A percentile compares a stretch with the other conserved stretches of the same genome.
Evolutionary conservation across 345 rosid species (phyloP).

Genomic region (Pugionium cornutum): DNA sequence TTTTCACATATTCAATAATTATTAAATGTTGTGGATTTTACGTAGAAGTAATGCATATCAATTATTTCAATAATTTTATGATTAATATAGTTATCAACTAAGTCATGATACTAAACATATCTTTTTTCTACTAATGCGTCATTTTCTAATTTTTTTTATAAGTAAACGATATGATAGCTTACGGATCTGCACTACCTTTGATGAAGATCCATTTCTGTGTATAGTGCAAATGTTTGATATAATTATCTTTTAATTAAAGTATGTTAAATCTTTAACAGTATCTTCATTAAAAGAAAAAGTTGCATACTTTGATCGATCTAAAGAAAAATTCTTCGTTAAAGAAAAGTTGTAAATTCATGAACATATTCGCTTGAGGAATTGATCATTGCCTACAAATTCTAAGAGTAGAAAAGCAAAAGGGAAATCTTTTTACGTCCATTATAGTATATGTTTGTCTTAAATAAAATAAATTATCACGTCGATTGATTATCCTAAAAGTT

Average conservation of each 20-base stretch:
- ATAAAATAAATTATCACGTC: conserved; percentile 30
- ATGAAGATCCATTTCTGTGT: conserved; percentile 34
- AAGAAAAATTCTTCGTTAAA: conserved; percentile 27
- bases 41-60: conserved; percentile 35
- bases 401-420: conserved; percentile 31
- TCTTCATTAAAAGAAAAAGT: conserved; percentile 35
- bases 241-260: conserved; percentile 29
- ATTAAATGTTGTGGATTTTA: conserved; percentile 16
- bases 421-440: conserved; percentile 17
- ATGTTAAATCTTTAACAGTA: conserved; percentile 32
- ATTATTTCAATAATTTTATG: neutral
- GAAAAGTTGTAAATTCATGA: conserved; percentile 11
- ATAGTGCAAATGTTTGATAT: conserved; percentile 38
- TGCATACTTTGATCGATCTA: conserved; percentile 27
- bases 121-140: conserved; percentile 15
- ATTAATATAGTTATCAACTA: conserved; percentile 2
- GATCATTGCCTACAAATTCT: conserved; percentile 32
- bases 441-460: neutral
- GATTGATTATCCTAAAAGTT: conserved; percentile 15
- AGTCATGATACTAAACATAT: conserved; percentile 22
- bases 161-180: conserved; percentile 29
- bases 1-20: conserved; percentile 15
- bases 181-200: conserved; percentile 44
- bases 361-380: conserved; percentile 25
- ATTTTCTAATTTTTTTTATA: conserved; percentile 27